Conservation (phyloP, 225 moss, liverwort and hornwort genomes). For the Rhytidiadelphus loreus region DNA sequence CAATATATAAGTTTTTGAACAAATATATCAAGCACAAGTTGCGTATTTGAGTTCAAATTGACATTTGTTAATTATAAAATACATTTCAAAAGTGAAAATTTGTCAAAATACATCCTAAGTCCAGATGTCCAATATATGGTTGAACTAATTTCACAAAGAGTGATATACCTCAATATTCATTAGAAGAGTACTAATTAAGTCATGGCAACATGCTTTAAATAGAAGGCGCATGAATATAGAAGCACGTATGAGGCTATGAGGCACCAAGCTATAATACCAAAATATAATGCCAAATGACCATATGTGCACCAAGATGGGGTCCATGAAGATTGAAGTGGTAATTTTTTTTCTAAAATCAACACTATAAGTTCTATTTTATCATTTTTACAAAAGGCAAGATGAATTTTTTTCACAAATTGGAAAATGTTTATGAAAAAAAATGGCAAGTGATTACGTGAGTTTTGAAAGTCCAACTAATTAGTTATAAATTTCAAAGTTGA, state of each 20-base stretch:
- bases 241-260: not conserved
- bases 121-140: not conserved
- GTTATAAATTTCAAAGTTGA: not conserved
- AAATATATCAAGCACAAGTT: not conserved
- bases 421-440: not conserved
- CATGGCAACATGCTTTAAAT: not conserved
- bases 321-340: no score
- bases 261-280: not conserved
- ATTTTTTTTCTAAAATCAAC: not conserved
- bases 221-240: not conserved
- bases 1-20: not conserved
- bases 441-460: rapidly evolving
- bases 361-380: not conserved
- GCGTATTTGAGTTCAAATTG: no score
- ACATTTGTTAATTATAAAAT: no score
- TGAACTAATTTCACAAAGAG: not conserved
- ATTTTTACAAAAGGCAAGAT: not conserved
- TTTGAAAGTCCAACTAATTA: not conserved
- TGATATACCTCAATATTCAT: not conserved
- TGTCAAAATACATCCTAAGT: not conserved
- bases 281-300: not conserved
- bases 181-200: not conserved
- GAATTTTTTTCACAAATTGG: not conserved
- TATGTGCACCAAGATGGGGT: not conserved
- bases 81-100: not conserved